These are phyloP conservation scores for Blastobotrys muscicola DNA, from an alignment of 805 yeast genomes.

Conservation along the genomic window DNA sequence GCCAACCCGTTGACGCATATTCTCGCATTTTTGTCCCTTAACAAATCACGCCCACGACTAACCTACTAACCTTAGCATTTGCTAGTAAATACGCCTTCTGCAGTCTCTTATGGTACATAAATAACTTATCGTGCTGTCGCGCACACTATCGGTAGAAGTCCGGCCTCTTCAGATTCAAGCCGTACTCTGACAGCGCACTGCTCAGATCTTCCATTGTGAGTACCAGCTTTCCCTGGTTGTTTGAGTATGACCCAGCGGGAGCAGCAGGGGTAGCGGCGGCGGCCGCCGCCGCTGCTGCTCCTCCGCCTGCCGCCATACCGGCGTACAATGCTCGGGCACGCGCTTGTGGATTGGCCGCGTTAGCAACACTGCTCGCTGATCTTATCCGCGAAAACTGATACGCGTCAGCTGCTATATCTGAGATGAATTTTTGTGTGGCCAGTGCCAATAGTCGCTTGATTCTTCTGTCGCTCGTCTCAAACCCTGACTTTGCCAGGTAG, in stretches of 20 bases:
- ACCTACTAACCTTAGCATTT: no score
- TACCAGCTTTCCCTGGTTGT: constrained; percentile 65
- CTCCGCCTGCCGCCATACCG: constrained; percentile 40
- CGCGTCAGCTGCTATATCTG: constrained; percentile 93
- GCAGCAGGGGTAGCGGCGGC: constrained; percentile 18
- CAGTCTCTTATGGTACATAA: neutral
- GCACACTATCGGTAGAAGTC: constrained; percentile 70
- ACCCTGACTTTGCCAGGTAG: constrained; percentile 76
- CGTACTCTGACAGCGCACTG: constrained; percentile 88
- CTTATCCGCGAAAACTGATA: constrained; percentile 91
- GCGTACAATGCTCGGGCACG: constrained; percentile 71
- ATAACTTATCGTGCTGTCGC: neutral
- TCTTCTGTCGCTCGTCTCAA: constrained; percentile 67
- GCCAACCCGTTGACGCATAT: constrained; percentile 60
- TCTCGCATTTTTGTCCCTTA: constrained; percentile 52
- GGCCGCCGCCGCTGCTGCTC: constrained; percentile 18
- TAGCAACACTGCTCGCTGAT: constrained; percentile 78
- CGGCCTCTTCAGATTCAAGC: constrained; percentile 81
- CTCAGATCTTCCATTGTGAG: constrained; percentile 89
- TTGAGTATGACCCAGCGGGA: constrained; percentile 28
- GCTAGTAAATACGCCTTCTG: no score
- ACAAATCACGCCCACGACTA: no score
- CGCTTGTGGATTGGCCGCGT: constrained; percentile 76
- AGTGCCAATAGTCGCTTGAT: constrained; percentile 79
- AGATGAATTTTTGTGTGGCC: constrained; percentile 91